phyloP scores from a whole-genome alignment of 2,329 filamentous ascomycete species.

The Fusarium sarcochroum region DNA sequence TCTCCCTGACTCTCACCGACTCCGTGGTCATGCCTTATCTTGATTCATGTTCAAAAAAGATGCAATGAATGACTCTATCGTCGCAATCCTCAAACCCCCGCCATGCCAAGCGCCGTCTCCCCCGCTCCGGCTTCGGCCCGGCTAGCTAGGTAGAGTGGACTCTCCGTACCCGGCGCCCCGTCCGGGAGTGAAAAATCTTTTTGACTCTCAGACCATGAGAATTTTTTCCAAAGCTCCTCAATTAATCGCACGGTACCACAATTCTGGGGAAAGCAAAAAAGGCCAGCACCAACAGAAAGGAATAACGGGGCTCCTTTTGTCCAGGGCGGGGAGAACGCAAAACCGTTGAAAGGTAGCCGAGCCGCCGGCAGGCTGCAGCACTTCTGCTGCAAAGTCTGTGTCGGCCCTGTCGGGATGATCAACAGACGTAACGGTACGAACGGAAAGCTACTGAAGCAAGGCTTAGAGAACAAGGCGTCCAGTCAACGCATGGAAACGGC shows the following conservation, averaged over 20 bases:
- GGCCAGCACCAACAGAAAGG: conserved; percentile 4
- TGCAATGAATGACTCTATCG: conserved; percentile 13
- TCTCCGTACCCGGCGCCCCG: conserved; percentile 38
- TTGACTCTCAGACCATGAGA: conserved; percentile 6
- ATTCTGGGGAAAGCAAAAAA: conserved; percentile 31
- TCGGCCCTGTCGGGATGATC: conserved; percentile 14
- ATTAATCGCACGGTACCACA: conserved; percentile 35
- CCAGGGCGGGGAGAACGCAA: conserved; percentile 9
- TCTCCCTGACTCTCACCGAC: conserved; percentile 26
- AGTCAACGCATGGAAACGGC: not conserved
- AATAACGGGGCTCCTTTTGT: not conserved
- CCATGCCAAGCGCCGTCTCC: conserved; percentile 23
- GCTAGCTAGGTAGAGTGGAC: conserved; percentile 16
- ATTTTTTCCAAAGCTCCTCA: conserved; percentile 21
- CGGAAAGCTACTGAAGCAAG: not conserved
- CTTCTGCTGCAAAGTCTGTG: conserved; percentile 8
- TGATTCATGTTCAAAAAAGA: conserved; percentile 13
- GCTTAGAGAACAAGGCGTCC: conserved; percentile 13
- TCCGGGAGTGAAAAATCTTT: conserved; percentile 8
- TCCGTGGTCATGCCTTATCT: not conserved
- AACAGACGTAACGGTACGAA: conserved; percentile 5
- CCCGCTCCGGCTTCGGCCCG: conserved; percentile 45
- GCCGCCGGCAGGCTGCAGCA: conserved; percentile 10
- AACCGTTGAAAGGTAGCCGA: conserved; percentile 25
- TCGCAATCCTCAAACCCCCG: conserved; percentile 23